Evolutionary conservation across 495 filamentous ascomycete genomes (phyloP), one percentile per base, ranked within the genome.

Genomic region (Polyplosphaeria fusca): DNA sequence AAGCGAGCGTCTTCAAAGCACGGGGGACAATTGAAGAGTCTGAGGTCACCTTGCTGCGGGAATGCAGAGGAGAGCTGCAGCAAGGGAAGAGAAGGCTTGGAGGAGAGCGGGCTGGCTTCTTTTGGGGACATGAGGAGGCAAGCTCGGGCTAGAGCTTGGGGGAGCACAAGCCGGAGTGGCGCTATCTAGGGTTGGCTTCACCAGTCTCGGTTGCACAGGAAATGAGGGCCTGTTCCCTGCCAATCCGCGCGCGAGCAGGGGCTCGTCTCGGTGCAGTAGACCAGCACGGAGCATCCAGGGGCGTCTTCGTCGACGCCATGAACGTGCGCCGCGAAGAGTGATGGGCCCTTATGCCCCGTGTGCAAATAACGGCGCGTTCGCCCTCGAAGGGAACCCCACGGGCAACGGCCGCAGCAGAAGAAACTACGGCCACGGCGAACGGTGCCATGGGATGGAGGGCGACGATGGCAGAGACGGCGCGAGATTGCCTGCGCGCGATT

Each of bases 211-310:
- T 51, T 60, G 53, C 61, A 51, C 44, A 59, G 45, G 51, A 60
- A 60, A 64, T 60, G 61, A 64, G 55, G 55, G 40, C 60, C 43
- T 61, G 51, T 55, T 61, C 50, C 58, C 51, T 61, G 58, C 51
- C 50, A 61, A 55, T 55, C 48, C 45, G 58, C 35, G 26, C 48
- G 48, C 48, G 14, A 16, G 48, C 56, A 60, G 56, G 56, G 56
- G 47, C 42, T 45, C 35, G 49, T 60, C 42, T 46, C 44, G 35
- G 50, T 48, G 35, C 32, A 61, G 38, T 28, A 30, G 11, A 14
- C 26, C 23, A 41, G 50, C 57, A 55, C 58, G 51, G 50, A 13
- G 50, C 58, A 27, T 23, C n/a, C 44, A 48, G 51, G 43, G 58
- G 58, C 38, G 7, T 45, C 57, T 23, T 19, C 43, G 28, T 23